Percentiles rank a stretch among this genome's conserved stretches.
Conservation (phyloP, 1,284 basidiomycete species). For the Pyrrhoderma noxium region DNA sequence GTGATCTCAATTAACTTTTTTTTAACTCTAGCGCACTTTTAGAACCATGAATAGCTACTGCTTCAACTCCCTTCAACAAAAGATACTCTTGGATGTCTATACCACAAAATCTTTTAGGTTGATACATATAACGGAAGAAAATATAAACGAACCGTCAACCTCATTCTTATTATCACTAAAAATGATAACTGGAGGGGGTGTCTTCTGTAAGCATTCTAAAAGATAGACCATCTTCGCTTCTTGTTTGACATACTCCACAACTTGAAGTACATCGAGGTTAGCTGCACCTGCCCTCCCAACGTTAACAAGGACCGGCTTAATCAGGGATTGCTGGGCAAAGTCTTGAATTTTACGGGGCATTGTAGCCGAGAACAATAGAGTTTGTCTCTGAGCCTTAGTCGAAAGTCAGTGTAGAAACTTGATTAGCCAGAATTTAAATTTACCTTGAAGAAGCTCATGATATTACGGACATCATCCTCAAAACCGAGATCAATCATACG, state of each 20-base stretch:
- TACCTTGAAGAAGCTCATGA: constrained; percentile 98
- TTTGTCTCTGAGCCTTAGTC: constrained; percentile 86
- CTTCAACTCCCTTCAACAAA: constrained; percentile 93
- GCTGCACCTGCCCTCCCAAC: constrained; percentile 98
- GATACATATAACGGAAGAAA: not conserved
- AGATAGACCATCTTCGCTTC: constrained; percentile 99
- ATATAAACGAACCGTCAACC: constrained; percentile 73
- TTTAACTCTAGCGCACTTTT: constrained; percentile 58
- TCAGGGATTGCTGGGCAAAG: constrained; percentile 93
- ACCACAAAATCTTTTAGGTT: not conserved
- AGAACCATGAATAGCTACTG: constrained; percentile 96
- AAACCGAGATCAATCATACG: constrained; percentile 99
- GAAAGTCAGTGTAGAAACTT: constrained; percentile 19
- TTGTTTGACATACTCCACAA: constrained; percentile 98
- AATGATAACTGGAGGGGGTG: constrained; percentile 94
- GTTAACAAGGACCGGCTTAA: constrained; percentile 91
- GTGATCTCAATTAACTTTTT: constrained; percentile 12
- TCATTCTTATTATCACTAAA: constrained; percentile 99
- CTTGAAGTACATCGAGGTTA: constrained; percentile 93
- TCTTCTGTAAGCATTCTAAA: constrained; percentile 96
- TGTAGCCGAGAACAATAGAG: constrained; percentile 94
- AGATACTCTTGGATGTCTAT: constrained; percentile 97
- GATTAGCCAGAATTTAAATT: constrained; percentile 19
- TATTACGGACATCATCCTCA: constrained; percentile 96
- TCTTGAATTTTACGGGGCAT: constrained; percentile 99